Evolutionary conservation across 1,284 basidiomycete genomes (phyloP).

Genomic region (Microbotryum saponariae): DNA sequence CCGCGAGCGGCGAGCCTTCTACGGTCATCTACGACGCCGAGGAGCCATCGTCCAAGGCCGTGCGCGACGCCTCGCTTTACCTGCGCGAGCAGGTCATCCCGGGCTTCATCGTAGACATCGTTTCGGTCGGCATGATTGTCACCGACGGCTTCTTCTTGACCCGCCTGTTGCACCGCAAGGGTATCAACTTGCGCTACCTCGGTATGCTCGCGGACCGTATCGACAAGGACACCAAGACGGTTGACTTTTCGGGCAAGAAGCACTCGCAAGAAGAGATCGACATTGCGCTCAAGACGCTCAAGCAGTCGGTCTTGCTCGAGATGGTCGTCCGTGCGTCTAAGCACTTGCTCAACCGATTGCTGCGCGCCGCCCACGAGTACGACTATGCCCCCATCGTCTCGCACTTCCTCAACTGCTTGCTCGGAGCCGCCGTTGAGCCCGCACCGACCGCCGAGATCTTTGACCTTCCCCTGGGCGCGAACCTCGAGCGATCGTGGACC

Average conservation of each 20-base stretch:
- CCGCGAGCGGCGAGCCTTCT: constrained; percentile 20
- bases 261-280: constrained; percentile 21
- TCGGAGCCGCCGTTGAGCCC: constrained; percentile 46
- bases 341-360: constrained; percentile 47
- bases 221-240: constrained; percentile 38
- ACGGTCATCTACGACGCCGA: constrained; percentile 44
- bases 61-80: constrained; percentile 49
- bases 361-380: constrained; percentile 41
- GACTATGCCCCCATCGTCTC: constrained; percentile 45
- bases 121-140: constrained; percentile 43
- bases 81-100: constrained; percentile 47
- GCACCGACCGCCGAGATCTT: constrained; percentile 44
- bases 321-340: constrained; percentile 52
- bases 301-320: constrained; percentile 43
- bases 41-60: constrained; percentile 48
- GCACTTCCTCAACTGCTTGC: constrained; percentile 54
- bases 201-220: constrained; percentile 46
- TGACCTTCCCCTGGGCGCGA: constrained; percentile 34
- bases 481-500: constrained; percentile 43
- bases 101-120: constrained; percentile 46
- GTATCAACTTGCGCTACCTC: constrained; percentile 56
- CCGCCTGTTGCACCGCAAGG: constrained; percentile 48
- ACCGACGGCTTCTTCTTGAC: constrained; percentile 49
- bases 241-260: constrained; percentile 25
- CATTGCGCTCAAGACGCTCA: constrained; percentile 39